Evolutionary conservation across 495 filamentous ascomycete genomes (phyloP), one percentile per base, ranked within the genome.

Genomic region (Lophium mytilinum): DNA sequence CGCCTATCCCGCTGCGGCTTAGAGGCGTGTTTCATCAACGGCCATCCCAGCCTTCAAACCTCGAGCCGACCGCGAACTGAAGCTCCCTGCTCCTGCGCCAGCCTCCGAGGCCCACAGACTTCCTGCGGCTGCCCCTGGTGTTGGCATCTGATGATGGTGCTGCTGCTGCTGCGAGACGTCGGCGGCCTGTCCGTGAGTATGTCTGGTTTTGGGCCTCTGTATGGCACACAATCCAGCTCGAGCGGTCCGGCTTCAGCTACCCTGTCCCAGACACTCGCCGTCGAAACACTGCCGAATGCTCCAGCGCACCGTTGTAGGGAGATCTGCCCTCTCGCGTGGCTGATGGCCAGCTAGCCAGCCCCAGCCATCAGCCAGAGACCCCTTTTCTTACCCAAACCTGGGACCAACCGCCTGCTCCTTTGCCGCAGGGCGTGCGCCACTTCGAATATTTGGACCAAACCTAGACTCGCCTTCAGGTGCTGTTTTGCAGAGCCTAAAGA

Each of bases 21-120:
- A 35, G 53, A 48, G 36, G 45, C 42, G 34, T 53, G 60, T 62
- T 62, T 62, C 60, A 62, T 18, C 45, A 56, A 53, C 57, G 46
- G 42, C 37, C 11, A 47, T 54, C 50, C 50, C 36, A 36, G 53
- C 14, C 30, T 59, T 17, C 30, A 18, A n/a, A 15, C 6, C 6
- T 18, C 43, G 43, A 55, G 57, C 52, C 57, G 57, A 60, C 24
- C 24, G 24, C 24, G 24, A 30, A 30, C 24, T 2, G 52, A 37
- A 43, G 41, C 21, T 53, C 10, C 50, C 36, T 46, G 52, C 50
- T 35, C 24, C 37, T 52, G 14, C 37, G 57, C 34, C 57, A 60
- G 33, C 24, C 10, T 55, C 35, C 37, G 55, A 43, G 19, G 42
- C 17, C 34, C 40, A 51, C 51, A 50, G 50, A 60, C 57, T 30